phyloP scores from a whole-genome alignment of 1,139 yeast genomes.

The Suhomyces yuchorum region DNA sequence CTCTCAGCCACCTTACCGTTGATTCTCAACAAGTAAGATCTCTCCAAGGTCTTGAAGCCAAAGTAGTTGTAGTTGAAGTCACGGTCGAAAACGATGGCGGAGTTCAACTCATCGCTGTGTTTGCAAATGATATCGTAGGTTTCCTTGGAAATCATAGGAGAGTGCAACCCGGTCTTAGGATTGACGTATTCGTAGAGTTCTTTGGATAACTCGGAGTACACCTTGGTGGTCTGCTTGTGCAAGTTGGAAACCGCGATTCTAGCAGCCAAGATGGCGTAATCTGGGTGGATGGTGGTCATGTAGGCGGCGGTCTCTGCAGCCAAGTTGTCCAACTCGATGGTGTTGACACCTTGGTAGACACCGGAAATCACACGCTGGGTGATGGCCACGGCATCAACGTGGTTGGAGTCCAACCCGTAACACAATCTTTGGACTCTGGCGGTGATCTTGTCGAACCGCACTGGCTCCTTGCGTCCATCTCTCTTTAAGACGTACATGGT shows the following conservation, averaged over 20 bases:
- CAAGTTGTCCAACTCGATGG: constrained; percentile 86
- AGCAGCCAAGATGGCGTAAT: constrained; percentile 92
- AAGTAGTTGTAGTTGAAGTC: constrained; percentile 82
- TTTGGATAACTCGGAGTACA: constrained; percentile 75
- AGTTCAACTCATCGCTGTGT: constrained; percentile 71
- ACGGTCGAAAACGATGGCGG: constrained; percentile 78
- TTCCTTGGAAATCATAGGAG: constrained; percentile 82
- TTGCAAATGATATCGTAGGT: constrained; percentile 63
- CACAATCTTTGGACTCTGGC: constrained; percentile 59
- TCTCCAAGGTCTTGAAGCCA: constrained; percentile 85
- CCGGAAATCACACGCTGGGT: constrained; percentile 89
- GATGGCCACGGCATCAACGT: constrained; percentile 85
- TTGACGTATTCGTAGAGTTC: constrained; percentile 69
- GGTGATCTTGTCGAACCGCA: constrained; percentile 48
- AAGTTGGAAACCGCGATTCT: constrained; percentile 89
- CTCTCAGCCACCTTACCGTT: constrained; percentile 81
- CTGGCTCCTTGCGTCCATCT: constrained; percentile 86
- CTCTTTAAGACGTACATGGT: constrained; percentile 57
- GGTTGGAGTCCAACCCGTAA: constrained; percentile 79
- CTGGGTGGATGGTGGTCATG: constrained; percentile 96
- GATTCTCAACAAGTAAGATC: constrained; percentile 74
- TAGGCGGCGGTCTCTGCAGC: constrained; percentile 98
- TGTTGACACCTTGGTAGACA: constrained; percentile 94
- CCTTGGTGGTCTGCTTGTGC: constrained; percentile 92
- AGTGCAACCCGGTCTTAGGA: constrained; percentile 67